Percentiles rank a stretch among this genome's conserved stretches.
Evolutionary conservation across 495 filamentous ascomycete genomes (phyloP).

Genomic region (Daldinia loculata): DNA sequence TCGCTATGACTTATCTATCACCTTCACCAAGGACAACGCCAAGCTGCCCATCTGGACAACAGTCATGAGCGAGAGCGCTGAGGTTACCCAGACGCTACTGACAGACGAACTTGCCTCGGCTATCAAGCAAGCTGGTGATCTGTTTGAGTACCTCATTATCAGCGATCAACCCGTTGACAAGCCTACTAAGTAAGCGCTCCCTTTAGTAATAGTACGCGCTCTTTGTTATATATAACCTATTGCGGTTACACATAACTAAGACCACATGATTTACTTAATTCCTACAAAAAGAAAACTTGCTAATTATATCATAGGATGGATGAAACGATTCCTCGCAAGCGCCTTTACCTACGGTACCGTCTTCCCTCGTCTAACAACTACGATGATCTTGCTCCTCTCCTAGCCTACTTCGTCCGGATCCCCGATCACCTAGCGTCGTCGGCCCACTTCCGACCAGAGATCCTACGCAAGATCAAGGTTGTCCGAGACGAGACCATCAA

Average conservation of each 20-base stretch:
- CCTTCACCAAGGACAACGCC: conserved; percentile 86
- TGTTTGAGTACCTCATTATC: conserved; percentile 87
- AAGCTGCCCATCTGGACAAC: conserved; percentile 93
- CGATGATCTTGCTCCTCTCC: conserved; percentile 73
- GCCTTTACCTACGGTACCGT: conserved; percentile 76
- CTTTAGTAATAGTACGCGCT: neutral
- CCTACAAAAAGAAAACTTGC: conserved; percentile 18
- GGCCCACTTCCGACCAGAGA: conserved; percentile 89
- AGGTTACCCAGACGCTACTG: conserved; percentile 87
- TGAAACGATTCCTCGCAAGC: conserved; percentile 85
- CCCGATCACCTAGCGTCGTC: conserved; percentile 77
- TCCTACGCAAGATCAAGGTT: conserved; percentile 79
- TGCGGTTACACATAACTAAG: neutral
- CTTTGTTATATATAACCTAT: neutral
- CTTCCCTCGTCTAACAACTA: conserved; percentile 75
- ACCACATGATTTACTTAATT: neutral
- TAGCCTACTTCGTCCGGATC: conserved; percentile 83
- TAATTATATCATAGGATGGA: conserved; percentile 69
- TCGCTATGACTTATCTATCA: conserved; percentile 92
- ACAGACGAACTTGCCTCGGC: conserved; percentile 86
- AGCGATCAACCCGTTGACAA: conserved; percentile 92
- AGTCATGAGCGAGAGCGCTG: conserved; percentile 95
- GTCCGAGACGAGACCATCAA: conserved; percentile 83
- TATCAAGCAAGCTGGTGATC: conserved; percentile 79
- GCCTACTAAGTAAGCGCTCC: conserved; percentile 75